Conservation (phyloP, 192 early-diverging fungal genomes). For the Chytriomyces sp. region DNA sequence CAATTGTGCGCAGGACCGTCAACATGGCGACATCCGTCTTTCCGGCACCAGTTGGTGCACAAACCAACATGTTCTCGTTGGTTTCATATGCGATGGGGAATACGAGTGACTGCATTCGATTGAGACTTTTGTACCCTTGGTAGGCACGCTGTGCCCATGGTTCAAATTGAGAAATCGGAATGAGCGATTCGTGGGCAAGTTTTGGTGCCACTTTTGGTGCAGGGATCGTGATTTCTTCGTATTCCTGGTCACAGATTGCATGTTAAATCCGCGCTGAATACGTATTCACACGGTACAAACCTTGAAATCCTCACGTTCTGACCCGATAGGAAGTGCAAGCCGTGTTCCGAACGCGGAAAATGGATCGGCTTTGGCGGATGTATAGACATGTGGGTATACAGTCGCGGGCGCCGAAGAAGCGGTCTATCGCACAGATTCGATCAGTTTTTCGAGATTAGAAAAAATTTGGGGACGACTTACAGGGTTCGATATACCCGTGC, state of each 20-base stretch:
- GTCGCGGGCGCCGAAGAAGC: constrained; percentile 34
- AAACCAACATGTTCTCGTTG: constrained; percentile 99
- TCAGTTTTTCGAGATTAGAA: background rate
- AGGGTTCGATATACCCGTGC: constrained; percentile 48
- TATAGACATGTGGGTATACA: constrained; percentile 84
- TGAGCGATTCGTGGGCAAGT: constrained; percentile 65
- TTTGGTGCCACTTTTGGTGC: constrained; percentile 69
- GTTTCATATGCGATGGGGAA: constrained; percentile 90
- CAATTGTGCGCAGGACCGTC: constrained; percentile 81
- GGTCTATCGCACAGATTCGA: background rate
- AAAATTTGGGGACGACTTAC: constrained; percentile 7
- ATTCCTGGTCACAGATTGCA: constrained; percentile 48
- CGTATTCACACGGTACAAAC: too few species aligned
- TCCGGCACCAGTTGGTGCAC: constrained; percentile 96
- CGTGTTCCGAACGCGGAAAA: constrained; percentile 77
- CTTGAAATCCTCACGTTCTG: constrained; percentile 70
- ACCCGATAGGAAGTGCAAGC: constrained; percentile 80
- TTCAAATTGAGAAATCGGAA: constrained; percentile 76
- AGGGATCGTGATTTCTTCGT: constrained; percentile 93
- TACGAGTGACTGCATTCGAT: constrained; percentile 95
- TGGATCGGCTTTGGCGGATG: constrained; percentile 62
- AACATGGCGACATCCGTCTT: constrained; percentile 98
- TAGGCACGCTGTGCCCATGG: constrained; percentile 72
- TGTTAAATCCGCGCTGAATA: too few species aligned
- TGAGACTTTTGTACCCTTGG: constrained; percentile 84